Evolutionary conservation across 1,139 yeast species (phyloP).

Genomic region (Candida mesenterica): DNA sequence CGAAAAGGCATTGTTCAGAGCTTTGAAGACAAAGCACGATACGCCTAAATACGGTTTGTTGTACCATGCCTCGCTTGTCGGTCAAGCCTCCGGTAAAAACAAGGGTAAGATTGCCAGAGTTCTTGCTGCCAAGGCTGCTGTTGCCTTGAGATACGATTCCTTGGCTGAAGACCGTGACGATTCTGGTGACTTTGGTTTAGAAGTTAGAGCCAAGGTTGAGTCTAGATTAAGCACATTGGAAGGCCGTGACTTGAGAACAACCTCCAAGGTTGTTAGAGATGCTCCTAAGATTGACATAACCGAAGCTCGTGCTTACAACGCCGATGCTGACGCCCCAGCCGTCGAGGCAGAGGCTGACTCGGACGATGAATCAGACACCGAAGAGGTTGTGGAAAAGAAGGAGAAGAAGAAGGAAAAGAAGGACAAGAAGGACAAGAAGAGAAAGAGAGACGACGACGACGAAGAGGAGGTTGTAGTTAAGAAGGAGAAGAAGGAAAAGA

Average conservation of each 20-base stretch:
- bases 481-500: conserved; percentile 42
- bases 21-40: conserved; percentile 95
- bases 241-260: conserved; percentile 88
- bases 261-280: conserved; percentile 71
- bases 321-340: conserved; percentile 78
- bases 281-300: conserved; percentile 80
- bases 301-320: conserved; percentile 86
- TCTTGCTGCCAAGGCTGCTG: conserved; percentile 97
- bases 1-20: conserved; percentile 98
- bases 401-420: conserved; percentile 37
- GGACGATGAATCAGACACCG: conserved; percentile 51
- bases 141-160: conserved; percentile 94
- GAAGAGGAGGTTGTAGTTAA: conserved; percentile 26
- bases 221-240: conserved; percentile 91
- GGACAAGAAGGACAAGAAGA: conserved; percentile 48
- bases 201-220: conserved; percentile 91
- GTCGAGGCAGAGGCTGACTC: too few relatives aligned
- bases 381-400: conserved; percentile 32
- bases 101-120: conserved; percentile 99
- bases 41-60: conserved; percentile 98
- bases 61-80: conserved; percentile 95
- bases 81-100: conserved; percentile 96
- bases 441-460: conserved; percentile 33
- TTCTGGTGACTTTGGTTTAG: conserved; percentile 89
- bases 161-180: conserved; percentile 96